Evolutionary conservation across 2,329 filamentous ascomycete species (phyloP), one percentile per base, ranked within the genome.

Genomic region (Cladorrhinum sp.): DNA sequence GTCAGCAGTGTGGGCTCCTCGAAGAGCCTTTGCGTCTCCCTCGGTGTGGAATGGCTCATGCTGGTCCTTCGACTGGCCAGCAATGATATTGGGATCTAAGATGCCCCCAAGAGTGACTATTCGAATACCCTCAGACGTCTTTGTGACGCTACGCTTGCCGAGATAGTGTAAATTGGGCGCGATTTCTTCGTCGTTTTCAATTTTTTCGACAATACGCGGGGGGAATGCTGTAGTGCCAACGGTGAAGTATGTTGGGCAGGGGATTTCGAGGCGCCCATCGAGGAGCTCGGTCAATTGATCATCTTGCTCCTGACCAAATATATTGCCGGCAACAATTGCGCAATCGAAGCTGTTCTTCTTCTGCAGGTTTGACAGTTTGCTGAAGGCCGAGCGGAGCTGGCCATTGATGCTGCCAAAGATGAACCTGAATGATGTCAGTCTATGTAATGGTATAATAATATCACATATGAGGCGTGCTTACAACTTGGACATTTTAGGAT

Each of bases 111-210:
- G 80, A 0, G 90, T 82, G n/a, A 94, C 91, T 64, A 99, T 92
- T 55, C 89, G 87, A 51, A 98, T 80, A 1, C 93, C 94, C 66
- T 97, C 93, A 0, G 90, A 89, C 0, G 94, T 98, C 73, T 95
- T 98, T 57, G 92, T 89, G 14, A 89, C 87, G 63, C 90, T 91
- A 69, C 92, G 88, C 74, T 95, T 96, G 60, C 91, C 93, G 0
- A 99, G 84, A 70, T 89, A 96, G 75, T 91, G 91, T 10, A 99
- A 83, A 72, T 99, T 98, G n/a, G 88, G 83, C 72, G 92, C 96
- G 18, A 99, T 82, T 67, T 88, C 85, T 70, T 87, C 88, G 64
- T 89, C 85, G 33, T 83, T 82, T 70, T 91, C 83, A 57, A 98
- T 82, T 72, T 87, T 92, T 70, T 90, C 84, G 20, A 89, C 79